Base-by-base conservation (phyloP, 1,139 yeast species). In the Suhomyces terraborum region DNA sequence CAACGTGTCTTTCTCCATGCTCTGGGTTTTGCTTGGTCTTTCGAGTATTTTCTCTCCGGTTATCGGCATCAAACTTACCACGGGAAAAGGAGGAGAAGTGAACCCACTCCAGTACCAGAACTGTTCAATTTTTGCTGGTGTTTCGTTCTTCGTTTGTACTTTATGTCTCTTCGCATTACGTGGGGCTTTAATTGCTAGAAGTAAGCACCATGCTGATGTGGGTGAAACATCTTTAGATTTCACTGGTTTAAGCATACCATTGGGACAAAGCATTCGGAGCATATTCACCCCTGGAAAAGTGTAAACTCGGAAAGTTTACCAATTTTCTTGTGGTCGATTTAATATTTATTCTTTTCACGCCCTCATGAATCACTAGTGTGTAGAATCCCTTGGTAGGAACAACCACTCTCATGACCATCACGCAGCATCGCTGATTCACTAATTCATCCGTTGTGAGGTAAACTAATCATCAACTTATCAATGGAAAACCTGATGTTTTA, bases 121-220 rank as follows among this genome's bases (percentile, higher is more conserved):
- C 49, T 77, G 82, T 30, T 64, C 80, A 0, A 68, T 79, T 3
- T 80, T 78, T 55, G 75, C 80, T 17, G 84, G 84, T 0, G 56
- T 63, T 4, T 63, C 77, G 4, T 79, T 75, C 51, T 42, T 73
- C n/a, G 76, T 59, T 2, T 70, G 78, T 29, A 66, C 75, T 1
- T 16, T 63, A 1, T 35, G 57, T 5, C 53, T 77, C 32, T 55
- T 75, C 35, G 25, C 75, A 1, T 48, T 77, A 35, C 62, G 84
- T 50, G 81, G 79, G 0, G 77, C 74, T 61, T 43, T 79, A 6
- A 64, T 73, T 29, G 75, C 75, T 8, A 64, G 83, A 49, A 77
- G 76, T 49, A 12, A 19, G 9, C 16, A 37, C 20, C 50, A 45
- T 9, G 28, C 18, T 5, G 32, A 48, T n/a, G 52, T 35, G 6